phyloP scores from a whole-genome alignment of 352 stramenopile genomes.

The Pythium utonaiense region DNA sequence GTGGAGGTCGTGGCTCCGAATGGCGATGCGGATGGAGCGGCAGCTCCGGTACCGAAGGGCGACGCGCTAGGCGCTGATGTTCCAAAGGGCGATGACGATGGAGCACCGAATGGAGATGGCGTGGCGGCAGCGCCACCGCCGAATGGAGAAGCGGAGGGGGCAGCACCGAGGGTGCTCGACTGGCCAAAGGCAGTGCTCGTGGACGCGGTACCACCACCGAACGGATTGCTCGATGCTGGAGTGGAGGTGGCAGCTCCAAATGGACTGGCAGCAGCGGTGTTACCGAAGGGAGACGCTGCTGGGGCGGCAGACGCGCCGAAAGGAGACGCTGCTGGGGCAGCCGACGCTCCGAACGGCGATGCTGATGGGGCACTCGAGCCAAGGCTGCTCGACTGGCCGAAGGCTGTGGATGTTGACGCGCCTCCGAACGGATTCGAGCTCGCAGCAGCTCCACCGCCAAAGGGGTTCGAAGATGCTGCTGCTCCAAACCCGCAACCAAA shows the following conservation, averaged over 20 bases:
- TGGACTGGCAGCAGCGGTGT: not conserved
- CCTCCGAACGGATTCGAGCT: conserved; percentile 11
- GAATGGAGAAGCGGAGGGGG: conserved; percentile 15
- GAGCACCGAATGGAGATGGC: conserved; percentile 13
- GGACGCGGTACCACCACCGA: conserved; percentile 5
- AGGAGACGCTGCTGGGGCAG: conserved; percentile 1
- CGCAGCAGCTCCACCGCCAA: conserved; percentile 5
- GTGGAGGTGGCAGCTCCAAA: conserved; percentile 12
- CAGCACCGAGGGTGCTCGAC: conserved; percentile 3
- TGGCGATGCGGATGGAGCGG: not conserved
- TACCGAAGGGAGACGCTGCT: conserved; percentile 13
- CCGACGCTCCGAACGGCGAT: conserved; percentile 2
- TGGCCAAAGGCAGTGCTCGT: conserved; percentile 12
- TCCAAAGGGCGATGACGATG: not conserved
- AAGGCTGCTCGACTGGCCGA: not conserved
- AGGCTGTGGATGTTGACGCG: not conserved
- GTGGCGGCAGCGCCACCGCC: not conserved
- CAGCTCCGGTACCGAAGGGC: not conserved
- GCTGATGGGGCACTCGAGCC: not conserved
- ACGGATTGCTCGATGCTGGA: conserved; percentile 2
- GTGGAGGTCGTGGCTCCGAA: conserved; percentile 1
- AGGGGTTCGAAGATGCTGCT: not conserved
- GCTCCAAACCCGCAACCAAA: not conserved
- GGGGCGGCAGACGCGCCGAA: conserved; percentile 5
- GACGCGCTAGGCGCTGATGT: not conserved